phyloP scores from a whole-genome alignment of 768 basidiomycete genomes.

The Cystobasidium tubakii region DNA sequence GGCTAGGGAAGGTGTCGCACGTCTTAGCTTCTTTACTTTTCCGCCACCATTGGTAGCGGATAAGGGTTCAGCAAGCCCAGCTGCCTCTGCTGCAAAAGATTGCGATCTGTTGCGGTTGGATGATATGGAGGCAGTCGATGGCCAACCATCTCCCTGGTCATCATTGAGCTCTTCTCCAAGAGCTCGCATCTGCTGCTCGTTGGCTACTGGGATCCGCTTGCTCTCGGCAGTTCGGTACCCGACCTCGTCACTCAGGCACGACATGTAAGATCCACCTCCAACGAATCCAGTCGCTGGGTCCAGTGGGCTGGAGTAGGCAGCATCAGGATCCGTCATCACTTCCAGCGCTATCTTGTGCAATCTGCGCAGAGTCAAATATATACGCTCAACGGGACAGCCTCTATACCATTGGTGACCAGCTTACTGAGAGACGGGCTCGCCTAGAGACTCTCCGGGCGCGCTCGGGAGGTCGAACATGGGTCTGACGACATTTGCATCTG shows the following conservation, averaged over 20 bases:
- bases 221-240: conserved; percentile 82
- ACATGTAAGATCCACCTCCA: conserved; percentile 69
- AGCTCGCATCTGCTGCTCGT: background rate
- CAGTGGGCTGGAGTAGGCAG: conserved; percentile 35
- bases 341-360: conserved; percentile 93
- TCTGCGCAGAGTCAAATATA: background rate
- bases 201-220: conserved; percentile 57
- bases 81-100: conserved; percentile 7
- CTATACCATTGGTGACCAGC: background rate
- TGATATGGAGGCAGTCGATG: background rate
- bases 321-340: conserved; percentile 59
- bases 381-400: background rate
- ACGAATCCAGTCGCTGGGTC: conserved; percentile 52
- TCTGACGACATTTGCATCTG: conserved; percentile 61
- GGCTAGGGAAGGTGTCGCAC: background rate
- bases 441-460: conserved; percentile 75
- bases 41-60: conserved; percentile 35
- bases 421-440: conserved; percentile 81
- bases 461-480: conserved; percentile 69
- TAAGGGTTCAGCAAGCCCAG: background rate
- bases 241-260: conserved; percentile 88
- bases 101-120: background rate
- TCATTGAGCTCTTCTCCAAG: background rate
- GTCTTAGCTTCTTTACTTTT: conserved; percentile 34
- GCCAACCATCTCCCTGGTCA: background rate